phyloP scores from a whole-genome alignment of 2,329 filamentous ascomycete species.

The Pseudocercospora ulei region DNA sequence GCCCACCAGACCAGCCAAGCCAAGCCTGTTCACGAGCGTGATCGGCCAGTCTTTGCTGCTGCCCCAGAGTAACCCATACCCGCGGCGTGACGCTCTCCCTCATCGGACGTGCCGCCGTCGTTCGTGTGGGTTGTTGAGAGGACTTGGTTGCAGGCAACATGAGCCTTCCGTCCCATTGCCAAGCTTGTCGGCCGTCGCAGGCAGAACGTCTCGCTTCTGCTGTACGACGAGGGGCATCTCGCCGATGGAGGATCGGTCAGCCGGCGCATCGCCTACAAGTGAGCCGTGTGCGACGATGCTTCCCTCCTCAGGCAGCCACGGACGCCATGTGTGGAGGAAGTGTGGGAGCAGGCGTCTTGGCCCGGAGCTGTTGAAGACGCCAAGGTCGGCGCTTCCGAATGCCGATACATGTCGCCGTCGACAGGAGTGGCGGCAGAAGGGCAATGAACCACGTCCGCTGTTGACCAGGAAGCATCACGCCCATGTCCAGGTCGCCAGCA shows the following conservation, averaged over 20 bases:
- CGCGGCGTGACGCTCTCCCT: conserved; percentile 4
- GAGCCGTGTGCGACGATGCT: conserved; percentile 10
- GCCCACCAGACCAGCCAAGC: conserved; percentile 29
- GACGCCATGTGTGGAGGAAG: conserved; percentile 10
- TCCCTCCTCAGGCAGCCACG: conserved; percentile 11
- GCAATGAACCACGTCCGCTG: no score
- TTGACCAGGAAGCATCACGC: no score
- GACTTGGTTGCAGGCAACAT: conserved; percentile 13
- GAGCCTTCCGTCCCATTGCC: conserved; percentile 17
- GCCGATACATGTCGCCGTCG: no score
- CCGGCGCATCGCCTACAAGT: conserved; percentile 7
- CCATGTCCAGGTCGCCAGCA: no score
- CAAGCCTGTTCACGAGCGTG: conserved; percentile 29
- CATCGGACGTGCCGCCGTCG: conserved; percentile 11
- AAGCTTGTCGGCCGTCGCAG: conserved; percentile 11
- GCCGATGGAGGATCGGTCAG: no score
- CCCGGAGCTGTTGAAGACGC: no score
- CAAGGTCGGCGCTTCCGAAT: no score
- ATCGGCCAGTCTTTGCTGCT: conserved; percentile 32
- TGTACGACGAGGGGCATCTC: conserved; percentile 12
- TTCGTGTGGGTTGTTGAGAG: conserved; percentile 15
- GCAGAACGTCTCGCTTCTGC: conserved; percentile 2
- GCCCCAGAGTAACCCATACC: conserved; percentile 30
- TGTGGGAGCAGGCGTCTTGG: conserved; percentile 13
- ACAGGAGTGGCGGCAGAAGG: no score